A percentile compares a stretch with the other conserved stretches of the same genome.
phyloP scores from a whole-genome alignment of 1,139 yeast species.

The Pneumocystis canis region DNA sequence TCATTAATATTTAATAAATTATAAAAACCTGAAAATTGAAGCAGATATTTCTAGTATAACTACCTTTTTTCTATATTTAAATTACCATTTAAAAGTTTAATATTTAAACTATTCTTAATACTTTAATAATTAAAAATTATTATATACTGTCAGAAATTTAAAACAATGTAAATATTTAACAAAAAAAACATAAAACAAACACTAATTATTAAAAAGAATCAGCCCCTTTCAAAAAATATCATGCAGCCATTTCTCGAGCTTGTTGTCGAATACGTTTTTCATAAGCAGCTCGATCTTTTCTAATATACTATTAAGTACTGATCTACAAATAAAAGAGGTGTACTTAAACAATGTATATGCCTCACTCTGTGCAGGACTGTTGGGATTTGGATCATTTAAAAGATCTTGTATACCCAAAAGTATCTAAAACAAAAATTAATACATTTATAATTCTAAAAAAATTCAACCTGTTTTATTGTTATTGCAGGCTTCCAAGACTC shows the following conservation, averaged over 20 bases:
- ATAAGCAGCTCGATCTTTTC: constrained; percentile 51
- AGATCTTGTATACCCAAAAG: constrained; percentile 86
- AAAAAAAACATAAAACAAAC: neutral
- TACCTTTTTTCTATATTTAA: neutral
- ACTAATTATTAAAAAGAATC: neutral
- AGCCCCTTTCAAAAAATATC: neutral
- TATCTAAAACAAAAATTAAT: constrained; percentile 24
- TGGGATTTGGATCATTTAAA: constrained; percentile 77
- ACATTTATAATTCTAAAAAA: constrained; percentile 4
- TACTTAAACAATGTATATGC: constrained; percentile 67
- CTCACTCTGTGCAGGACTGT: constrained; percentile 94
- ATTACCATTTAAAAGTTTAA: neutral
- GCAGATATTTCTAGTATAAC: neutral
- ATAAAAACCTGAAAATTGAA: neutral
- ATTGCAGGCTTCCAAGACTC: constrained; percentile 98
- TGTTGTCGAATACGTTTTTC: constrained; percentile 55
- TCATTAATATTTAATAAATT: neutral
- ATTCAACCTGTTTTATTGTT: constrained; percentile 51
- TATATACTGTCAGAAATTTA: neutral
- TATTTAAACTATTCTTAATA: neutral
- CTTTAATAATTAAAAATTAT: neutral
- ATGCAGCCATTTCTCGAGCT: constrained; percentile 8
- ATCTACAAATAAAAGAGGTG: neutral
- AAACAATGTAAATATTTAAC: neutral
- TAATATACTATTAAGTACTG: constrained; percentile 17